Evolutionary conservation across 371 early-diverging fungal genomes (phyloP).

Genomic region (Apophysomyces elegans): DNA sequence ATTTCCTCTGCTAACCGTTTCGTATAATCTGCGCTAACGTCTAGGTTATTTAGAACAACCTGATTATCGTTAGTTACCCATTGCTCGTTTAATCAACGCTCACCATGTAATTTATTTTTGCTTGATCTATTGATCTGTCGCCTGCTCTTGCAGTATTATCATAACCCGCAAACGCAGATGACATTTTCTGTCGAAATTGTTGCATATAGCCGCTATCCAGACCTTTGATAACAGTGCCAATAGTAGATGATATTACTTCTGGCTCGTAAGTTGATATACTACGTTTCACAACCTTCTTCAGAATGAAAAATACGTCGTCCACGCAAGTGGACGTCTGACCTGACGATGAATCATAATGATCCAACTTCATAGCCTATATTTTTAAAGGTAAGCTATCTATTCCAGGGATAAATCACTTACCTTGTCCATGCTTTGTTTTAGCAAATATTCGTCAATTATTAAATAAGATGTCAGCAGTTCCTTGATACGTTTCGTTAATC

Average conservation of each 20-base stretch:
- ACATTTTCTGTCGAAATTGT: conserved; percentile 64
- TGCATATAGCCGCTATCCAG: conserved; percentile 72
- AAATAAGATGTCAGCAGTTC: conserved; percentile 74
- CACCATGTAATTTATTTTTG: conserved; percentile 70
- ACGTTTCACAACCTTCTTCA: conserved; percentile 76
- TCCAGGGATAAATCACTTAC: conserved; percentile 30
- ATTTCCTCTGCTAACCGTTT: conserved; percentile 69
- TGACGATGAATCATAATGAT: conserved; percentile 55
- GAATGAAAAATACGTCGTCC: conserved; percentile 91
- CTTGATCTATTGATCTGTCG: conserved; percentile 43
- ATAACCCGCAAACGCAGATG: conserved; percentile 56
- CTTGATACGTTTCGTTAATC: conserved; percentile 63
- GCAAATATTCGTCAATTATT: conserved; percentile 74
- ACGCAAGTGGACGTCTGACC: conserved; percentile 79
- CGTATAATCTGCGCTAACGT: conserved; percentile 78
- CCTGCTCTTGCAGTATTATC: conserved; percentile 34
- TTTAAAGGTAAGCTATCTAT: too few relatives aligned
- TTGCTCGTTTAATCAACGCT: not conserved
- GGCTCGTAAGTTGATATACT: conserved; percentile 75
- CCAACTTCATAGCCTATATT: conserved; percentile 55
- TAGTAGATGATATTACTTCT: conserved; percentile 65
- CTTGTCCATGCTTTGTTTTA: conserved; percentile 77
- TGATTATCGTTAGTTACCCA: conserved; percentile 10
- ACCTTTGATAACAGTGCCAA: conserved; percentile 61
- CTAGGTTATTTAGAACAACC: conserved; percentile 83